Evolutionary conservation across 2,329 filamentous ascomycete genomes (phyloP), one percentile per base, ranked within the genome.

Genomic region (Aureobasidium vineae): DNA sequence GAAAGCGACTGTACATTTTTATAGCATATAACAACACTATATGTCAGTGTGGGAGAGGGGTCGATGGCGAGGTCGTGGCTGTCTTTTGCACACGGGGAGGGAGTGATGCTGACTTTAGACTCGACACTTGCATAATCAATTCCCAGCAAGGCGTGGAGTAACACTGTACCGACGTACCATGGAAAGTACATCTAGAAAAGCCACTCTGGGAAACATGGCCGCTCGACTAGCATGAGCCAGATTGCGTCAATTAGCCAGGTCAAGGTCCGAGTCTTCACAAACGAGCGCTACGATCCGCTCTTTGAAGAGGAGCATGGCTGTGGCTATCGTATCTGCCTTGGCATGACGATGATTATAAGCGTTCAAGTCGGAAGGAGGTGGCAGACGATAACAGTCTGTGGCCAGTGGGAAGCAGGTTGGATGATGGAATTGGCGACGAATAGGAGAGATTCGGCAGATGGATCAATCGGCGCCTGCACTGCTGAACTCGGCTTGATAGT

Each of bases 401-500:
- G 16, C 45, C 59, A 63, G 47, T 52, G 2, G 13, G n/a, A 31
- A 47, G 45, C 59, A 36, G 45, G 11, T 4, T 28, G 38, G 19
- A 61, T 38, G 57, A 13, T 33, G 43, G 23, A 21, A 47, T 61
- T 13, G 41, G 11, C 19, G 43, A 19, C 56, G 26, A 45, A 43
- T 45, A 19, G 56, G 21, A 33, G 15, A 23, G 40, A 11, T 7
- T 40, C 16, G 15, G 21, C 53, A 41, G 54, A 59, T 15, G 36
- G 6, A 52, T 71, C 70, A 72, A 52, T 72, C 70, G n/a, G 65
- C 68, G 7, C 69, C 69, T 31, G 70, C 69, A 63, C 68, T 72
- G 65, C 69, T 72, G 52, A 70, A 71, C 52, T 70, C 70, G 47
- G 68, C 66, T 40, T 69, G 63, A 54, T 70, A 70, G 64, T 67